phyloP scores from a whole-genome alignment of 1,284 basidiomycete species.

The Mycosarcoma maydis region DNA sequence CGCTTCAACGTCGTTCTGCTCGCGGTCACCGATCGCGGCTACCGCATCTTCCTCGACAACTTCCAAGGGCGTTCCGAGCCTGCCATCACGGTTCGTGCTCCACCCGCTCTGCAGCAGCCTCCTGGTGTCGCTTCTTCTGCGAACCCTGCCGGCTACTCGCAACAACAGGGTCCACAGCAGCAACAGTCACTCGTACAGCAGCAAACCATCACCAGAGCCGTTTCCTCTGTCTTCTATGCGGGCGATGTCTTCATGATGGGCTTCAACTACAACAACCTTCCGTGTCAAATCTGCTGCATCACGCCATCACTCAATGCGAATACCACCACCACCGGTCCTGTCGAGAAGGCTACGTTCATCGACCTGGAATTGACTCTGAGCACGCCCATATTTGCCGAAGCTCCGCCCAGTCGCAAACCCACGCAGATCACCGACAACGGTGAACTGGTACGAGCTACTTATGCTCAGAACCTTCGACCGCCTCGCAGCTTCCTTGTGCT shows the following conservation, averaged over 20 bases:
- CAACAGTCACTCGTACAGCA: conserved; percentile 17
- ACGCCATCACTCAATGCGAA: conserved; percentile 37
- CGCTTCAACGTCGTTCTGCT: conserved; percentile 55
- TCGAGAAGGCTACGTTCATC: conserved; percentile 49
- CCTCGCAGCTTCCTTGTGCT: conserved; percentile 84
- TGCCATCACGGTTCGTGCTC: conserved; percentile 40
- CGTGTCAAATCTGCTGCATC: conserved; percentile 46
- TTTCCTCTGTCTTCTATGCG: conserved; percentile 47
- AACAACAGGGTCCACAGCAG: conserved; percentile 5
- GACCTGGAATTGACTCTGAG: conserved; percentile 46
- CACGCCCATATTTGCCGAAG: conserved; percentile 56
- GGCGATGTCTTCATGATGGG: conserved; percentile 51
- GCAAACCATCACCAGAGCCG: conserved; percentile 31
- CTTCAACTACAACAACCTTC: conserved; percentile 49
- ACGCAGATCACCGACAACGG: conserved; percentile 44
- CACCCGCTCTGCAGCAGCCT: conserved; percentile 45
- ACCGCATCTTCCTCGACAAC: conserved; percentile 63
- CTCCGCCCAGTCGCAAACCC: conserved; percentile 14
- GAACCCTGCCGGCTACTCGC: conserved; percentile 7
- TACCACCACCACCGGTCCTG: conserved; percentile 28
- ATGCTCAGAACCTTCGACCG: conserved; percentile 78
- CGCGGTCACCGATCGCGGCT: conserved; percentile 63
- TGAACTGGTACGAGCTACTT: conserved; percentile 76
- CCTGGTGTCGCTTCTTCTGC: conserved; percentile 29
- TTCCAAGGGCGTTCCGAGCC: conserved; percentile 55